Percentiles rank a stretch among this genome's conserved stretches.
Conservation (phyloP, 129 eudicot genomes). For the Scalesia atractyloides region DNA sequence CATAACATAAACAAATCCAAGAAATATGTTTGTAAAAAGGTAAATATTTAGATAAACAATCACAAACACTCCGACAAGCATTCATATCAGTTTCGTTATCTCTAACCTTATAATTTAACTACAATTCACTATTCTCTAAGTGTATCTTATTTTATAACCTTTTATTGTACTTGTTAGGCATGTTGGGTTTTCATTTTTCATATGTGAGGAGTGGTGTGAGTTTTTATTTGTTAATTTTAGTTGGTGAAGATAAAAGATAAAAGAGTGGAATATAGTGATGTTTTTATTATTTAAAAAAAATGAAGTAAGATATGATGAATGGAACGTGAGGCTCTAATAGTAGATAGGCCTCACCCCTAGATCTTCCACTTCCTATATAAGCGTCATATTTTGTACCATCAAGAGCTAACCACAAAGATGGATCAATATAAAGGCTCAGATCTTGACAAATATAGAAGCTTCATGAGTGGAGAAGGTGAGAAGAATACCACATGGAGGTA, state of each 20-base stretch:
- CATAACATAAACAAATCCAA: background rate
- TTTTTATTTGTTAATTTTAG: no score
- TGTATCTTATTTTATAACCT: no score
- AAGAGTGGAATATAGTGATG: no score
- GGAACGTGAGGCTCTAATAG: background rate
- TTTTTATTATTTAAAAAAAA: no score
- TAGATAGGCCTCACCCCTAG: background rate
- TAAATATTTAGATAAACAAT: background rate
- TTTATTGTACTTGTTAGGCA: no score
- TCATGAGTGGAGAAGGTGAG: conserved; percentile 66
- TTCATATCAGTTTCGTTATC: no score
- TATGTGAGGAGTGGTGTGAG: no score
- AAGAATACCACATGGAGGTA: conserved; percentile 65
- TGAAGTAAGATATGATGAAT: no score
- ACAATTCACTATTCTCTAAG: no score
- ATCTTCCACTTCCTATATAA: conserved; percentile 12
- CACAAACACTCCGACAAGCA: background rate
- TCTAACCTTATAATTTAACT: no score
- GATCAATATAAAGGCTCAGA: conserved; percentile 33
- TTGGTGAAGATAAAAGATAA: no score
- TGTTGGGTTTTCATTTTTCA: no score
- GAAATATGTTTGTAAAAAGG: background rate
- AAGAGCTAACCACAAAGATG: conserved; percentile 6
- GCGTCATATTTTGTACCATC: background rate
- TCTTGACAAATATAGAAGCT: conserved; percentile 66